Base-by-base conservation (phyloP, 73 alveolate species). In the Paramecium primaurelia region DNA sequence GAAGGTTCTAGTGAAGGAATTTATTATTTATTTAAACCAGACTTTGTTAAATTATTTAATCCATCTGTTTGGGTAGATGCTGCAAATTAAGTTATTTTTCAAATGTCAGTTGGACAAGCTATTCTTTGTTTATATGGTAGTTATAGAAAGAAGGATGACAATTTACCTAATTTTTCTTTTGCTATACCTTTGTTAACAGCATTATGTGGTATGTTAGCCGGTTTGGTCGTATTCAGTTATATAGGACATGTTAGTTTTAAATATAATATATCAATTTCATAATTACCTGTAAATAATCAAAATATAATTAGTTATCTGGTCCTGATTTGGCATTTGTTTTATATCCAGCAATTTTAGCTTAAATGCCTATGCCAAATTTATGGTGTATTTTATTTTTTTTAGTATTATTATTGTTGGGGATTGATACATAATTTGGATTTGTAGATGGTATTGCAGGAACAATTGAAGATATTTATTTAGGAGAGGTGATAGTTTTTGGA, bases 241-340 rank as follows among this genome's bases (percentile, higher is more conserved):
- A 54, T 93, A 32, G 96, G 96, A 18, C 77, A 93, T 38, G 71
- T 86, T 71, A 54, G 93, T 16, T 32, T 37, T 26, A 25, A 20
- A 28, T 28, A 77, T 20, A 92, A 86, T 47, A 87, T 47, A 0
- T 14, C 12, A 36, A 92, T 94, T 25, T 25, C 25, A 14, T 92
- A 94, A 36, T 85, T 94, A 47, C 95, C 95, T 6, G 84, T 64
- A 64, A 12, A 12, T 34, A 32, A 16, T 11, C 30, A 0, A 32
- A 32, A 8, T 1, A 64, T 32, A 32, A 32, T 64, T 64, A 64
- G 84, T 37, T 94, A 28, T 38, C 88, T 26, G 97, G 97, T 18
- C 92, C 94, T 45, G 97, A 94, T 34, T 88, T 94, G 18, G 86
- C 95, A 28, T 94, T 94, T 86, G 97, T 94, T 22, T 90, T 92